phyloP scores from a whole-genome alignment of 139 green algal genomes.

The Dunaliella sp. region DNA sequence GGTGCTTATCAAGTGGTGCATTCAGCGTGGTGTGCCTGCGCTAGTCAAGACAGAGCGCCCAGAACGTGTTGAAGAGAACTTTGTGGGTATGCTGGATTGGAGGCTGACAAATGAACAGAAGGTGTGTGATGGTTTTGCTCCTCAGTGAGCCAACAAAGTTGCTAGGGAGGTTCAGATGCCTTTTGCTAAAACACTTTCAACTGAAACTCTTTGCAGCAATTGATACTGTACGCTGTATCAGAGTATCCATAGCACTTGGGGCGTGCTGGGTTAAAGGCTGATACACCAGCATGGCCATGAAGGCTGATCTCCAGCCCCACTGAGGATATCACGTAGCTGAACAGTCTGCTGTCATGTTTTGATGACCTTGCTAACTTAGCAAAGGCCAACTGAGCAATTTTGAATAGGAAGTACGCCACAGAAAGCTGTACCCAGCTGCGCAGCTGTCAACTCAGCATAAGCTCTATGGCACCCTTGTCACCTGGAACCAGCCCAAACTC shows the following conservation, averaged over 20 bases:
- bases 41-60: conserved; percentile 55
- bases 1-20: conserved; percentile 80
- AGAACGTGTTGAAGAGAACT: conserved; percentile 6
- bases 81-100: conserved; percentile 14
- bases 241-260: too few species aligned
- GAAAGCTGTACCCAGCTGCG: neutral
- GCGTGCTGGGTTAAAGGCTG: neutral
- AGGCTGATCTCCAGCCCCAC: too few species aligned
- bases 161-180: neutral
- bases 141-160: neutral
- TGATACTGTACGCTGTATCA: too few species aligned
- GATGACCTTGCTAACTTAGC: neutral
- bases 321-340: too few species aligned
- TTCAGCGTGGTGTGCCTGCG: conserved; percentile 75
- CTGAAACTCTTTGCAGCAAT: neutral
- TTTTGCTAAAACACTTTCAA: neutral
- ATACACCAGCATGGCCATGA: neutral
- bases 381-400: neutral
- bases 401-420: neutral
- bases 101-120: conserved; percentile 20
- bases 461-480: neutral
- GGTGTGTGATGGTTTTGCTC: conserved; percentile 1
- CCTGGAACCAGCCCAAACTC: conserved; percentile 3
- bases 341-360: neutral
- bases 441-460: neutral